These are phyloP conservation scores for Coccinonectria pachysandricola DNA, from an alignment of 2,329 filamentous ascomycete genomes.

Conservation along the genomic window DNA sequence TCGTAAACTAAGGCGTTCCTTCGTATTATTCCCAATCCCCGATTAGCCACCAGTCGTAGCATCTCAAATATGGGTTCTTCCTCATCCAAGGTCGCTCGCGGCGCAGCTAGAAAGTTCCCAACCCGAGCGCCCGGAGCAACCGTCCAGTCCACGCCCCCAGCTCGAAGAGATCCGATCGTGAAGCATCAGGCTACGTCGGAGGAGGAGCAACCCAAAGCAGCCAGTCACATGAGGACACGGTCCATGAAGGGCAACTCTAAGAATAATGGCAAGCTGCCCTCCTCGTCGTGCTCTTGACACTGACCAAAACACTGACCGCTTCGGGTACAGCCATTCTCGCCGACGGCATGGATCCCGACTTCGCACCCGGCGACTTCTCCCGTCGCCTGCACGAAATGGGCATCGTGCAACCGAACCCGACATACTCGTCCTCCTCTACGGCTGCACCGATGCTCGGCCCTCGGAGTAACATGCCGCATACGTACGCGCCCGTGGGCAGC, in stretches of 20 bases:
- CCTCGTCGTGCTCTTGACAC: too few relatives aligned
- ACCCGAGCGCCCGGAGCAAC: slow-evolving; percentile 23
- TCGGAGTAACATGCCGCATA: slow-evolving; percentile 14
- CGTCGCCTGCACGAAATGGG: slow-evolving; percentile 44
- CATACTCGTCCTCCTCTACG: slow-evolving; percentile 41
- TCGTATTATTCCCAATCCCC: too few relatives aligned
- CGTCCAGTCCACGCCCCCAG: slow-evolving; percentile 9
- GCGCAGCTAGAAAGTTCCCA: slow-evolving; percentile 34
- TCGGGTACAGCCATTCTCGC: slow-evolving; percentile 26
- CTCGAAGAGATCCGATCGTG: slow-evolving; percentile 8
- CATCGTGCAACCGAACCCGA: slow-evolving; percentile 43
- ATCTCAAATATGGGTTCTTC: slow-evolving; percentile 32
- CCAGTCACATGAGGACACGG: too few relatives aligned
- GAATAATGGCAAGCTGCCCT: slow-evolving; percentile 12
- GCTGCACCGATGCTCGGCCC: slow-evolving; percentile 18
- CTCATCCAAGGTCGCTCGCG: slow-evolving; percentile 33
- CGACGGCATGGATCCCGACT: slow-evolving; percentile 33
- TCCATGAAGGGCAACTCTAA: slow-evolving; percentile 6
- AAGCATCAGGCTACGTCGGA: slow-evolving; percentile 4
- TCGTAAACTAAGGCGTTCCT: too few relatives aligned
- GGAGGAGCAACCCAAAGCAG: too few relatives aligned
- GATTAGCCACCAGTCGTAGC: neutral
- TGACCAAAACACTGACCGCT: too few relatives aligned
- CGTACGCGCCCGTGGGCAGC: slow-evolving; percentile 21
- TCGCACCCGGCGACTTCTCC: slow-evolving; percentile 34